Conservation (phyloP, 495 filamentous ascomycete genomes). For the Clohesyomyces aquaticus region DNA sequence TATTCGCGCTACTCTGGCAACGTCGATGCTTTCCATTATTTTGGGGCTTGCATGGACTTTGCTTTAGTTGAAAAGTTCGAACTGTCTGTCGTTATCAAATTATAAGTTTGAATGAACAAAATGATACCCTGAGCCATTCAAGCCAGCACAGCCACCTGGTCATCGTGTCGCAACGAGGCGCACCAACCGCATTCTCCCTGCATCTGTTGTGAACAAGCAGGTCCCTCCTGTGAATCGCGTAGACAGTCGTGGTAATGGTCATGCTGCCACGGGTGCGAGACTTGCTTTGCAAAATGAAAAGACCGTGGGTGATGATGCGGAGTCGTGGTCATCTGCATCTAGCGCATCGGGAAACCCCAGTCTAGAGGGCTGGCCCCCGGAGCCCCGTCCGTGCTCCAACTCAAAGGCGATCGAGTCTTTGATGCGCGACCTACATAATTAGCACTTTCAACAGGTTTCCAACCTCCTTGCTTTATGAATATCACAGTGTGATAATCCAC, state of each 20-base stretch:
- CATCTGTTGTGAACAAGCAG: too few species aligned
- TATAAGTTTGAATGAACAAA: background rate
- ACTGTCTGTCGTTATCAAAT: too few species aligned
- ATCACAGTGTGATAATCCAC: background rate
- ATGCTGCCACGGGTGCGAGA: too few species aligned
- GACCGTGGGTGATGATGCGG: background rate
- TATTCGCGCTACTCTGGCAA: background rate
- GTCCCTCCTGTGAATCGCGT: too few species aligned
- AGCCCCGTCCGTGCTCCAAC: background rate
- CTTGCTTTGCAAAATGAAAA: too few species aligned
- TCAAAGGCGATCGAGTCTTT: background rate
- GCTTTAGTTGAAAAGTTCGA: constrained; percentile 8
- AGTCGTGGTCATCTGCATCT: background rate
- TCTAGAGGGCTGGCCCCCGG: background rate
- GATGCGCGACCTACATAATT: background rate
- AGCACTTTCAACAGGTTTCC: background rate
- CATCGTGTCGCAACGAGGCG: background rate
- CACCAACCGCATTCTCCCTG: background rate
- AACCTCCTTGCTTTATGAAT: background rate
- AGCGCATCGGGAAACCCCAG: too few species aligned
- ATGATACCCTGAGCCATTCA: background rate
- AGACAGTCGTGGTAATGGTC: too few species aligned
- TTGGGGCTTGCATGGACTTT: constrained; percentile 31
- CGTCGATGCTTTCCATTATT: constrained; percentile 5
- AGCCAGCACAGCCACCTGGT: background rate